Percentiles rank a stretch among this genome's conserved stretches.
phyloP scores from a whole-genome alignment of 78 protist genomes.

The Dictyostelium capitatum region DNA sequence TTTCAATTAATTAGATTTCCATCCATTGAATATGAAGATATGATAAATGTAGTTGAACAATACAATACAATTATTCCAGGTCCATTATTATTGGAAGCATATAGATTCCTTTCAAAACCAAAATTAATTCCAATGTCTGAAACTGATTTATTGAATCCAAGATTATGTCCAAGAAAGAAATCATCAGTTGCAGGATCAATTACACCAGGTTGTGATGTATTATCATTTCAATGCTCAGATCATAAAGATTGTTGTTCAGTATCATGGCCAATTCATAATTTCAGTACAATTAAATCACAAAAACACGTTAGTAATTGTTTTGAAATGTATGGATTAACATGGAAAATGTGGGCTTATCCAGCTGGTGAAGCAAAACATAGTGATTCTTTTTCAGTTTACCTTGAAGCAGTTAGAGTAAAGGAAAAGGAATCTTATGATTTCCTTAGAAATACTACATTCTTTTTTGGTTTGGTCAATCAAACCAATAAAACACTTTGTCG shows the following conservation, averaged over 20 bases:
- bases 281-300: constrained; percentile 38
- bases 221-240: constrained; percentile 25
- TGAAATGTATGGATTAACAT: constrained; percentile 54
- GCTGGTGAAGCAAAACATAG: constrained; percentile 80
- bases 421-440: constrained; percentile 72
- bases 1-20: constrained; percentile 66
- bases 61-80: constrained; percentile 12
- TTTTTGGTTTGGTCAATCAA: constrained; percentile 66
- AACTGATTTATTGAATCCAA: not conserved
- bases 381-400: constrained; percentile 69
- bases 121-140: constrained; percentile 29
- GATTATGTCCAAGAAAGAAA: constrained; percentile 46
- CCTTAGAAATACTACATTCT: constrained; percentile 68
- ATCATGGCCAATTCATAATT: constrained; percentile 60
- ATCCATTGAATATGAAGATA: constrained; percentile 56
- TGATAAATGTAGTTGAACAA: constrained; percentile 38
- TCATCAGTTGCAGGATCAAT: not conserved
- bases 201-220: constrained; percentile 54
- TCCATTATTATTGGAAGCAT: constrained; percentile 33
- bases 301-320: constrained; percentile 53
- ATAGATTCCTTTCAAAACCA: constrained; percentile 62
- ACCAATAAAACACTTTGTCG: constrained; percentile 36
- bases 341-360: constrained; percentile 81
- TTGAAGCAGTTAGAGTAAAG: constrained; percentile 69
- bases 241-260: constrained; percentile 60